Base-by-base conservation (phyloP, 352 stramenopile species). In the Globisporangium splendens region DNA sequence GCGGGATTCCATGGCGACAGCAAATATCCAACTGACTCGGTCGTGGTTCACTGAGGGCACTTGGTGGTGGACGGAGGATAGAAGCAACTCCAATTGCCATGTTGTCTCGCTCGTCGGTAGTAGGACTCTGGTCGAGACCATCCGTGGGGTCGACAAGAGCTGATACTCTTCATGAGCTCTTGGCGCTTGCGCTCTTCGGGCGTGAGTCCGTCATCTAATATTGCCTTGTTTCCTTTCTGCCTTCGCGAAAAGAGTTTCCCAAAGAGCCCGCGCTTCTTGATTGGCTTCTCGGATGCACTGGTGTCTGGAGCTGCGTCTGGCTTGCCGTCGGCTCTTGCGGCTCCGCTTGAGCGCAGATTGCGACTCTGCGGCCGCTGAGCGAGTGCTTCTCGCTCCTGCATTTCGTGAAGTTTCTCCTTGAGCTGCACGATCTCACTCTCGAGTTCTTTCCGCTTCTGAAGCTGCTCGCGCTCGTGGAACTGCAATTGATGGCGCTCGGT, bases 361-460 rank as follows among this genome's bases (percentile, higher is more conserved):
- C 56, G 65, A 61, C 65, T 69, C 47, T 44, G 20, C 6, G 66
- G 69, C 8, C 52, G 71, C 39, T 75, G 65, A 2, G 49, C 54
- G 35, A 66, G 50, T 6, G 21, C 44, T 4, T 80, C 65, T 43
- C 73, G 77, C 33, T 80, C 66, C 59, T 80, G 60, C 5, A 89
- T 49, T 17, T 69, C 69, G 15, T 65, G 53, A 12, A 92, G 46
- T 18, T 89, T 63, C 22, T 91, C 75, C 35, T 84, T 76, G 15
- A 94, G 71, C 42, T 83, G 83, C 1, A 88, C 46, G 20, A 91
- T 70, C 54, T 91, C 75, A 43, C 72, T 86, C 61, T 92, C 79
- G 0, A 83, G 39, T 49, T 79, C 66, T 20, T 72, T 71, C 38
- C 72, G 73, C 18, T 82, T 81, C 57, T 83, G 71, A 15, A 70